A percentile compares a stretch with the other conserved stretches of the same genome.
These are phyloP conservation scores for Solanum sparsipilum DNA, from an alignment of 257 asterid species.

Conservation along the genomic window DNA sequence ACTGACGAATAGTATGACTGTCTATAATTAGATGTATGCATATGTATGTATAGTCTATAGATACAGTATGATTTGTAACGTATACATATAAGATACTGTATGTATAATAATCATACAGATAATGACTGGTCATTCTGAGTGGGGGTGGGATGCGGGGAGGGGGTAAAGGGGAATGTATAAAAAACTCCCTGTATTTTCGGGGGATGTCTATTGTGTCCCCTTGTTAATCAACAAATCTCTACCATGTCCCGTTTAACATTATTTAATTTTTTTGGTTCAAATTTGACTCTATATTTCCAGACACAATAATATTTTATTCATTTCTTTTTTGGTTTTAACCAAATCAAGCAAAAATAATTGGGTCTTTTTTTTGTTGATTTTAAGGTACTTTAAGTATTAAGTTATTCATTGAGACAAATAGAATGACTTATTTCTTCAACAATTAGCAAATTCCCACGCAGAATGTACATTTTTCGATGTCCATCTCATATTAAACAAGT, in stretches of 20 bases:
- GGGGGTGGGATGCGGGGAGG: neutral
- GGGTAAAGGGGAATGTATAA: neutral
- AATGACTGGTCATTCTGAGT: neutral
- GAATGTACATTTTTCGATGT: neutral
- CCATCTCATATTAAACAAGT: neutral
- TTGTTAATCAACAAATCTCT: conserved; percentile 59
- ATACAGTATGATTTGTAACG: conserved; percentile 4
- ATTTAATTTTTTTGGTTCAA: neutral
- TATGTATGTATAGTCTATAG: conserved; percentile 23
- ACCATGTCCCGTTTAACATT: conserved; percentile 38
- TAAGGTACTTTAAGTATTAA: neutral
- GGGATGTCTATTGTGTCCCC: conserved; percentile 93
- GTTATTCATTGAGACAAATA: neutral
- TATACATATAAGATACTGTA: neutral
- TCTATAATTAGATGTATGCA: conserved; percentile 11
- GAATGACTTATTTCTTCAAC: neutral
- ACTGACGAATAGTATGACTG: neutral
- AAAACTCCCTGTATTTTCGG: conserved; percentile 87
- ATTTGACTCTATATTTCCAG: neutral
- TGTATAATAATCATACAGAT: neutral
- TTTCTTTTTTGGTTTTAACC: neutral
- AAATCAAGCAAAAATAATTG: neutral
- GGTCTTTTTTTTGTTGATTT: neutral
- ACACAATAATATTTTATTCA: neutral
- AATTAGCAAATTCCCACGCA: conserved; percentile 1